Evolutionary conservation across 345 rosid genomes (phyloP), one percentile per base, ranked within the genome.

Genomic region (Syzygium jambos): DNA sequence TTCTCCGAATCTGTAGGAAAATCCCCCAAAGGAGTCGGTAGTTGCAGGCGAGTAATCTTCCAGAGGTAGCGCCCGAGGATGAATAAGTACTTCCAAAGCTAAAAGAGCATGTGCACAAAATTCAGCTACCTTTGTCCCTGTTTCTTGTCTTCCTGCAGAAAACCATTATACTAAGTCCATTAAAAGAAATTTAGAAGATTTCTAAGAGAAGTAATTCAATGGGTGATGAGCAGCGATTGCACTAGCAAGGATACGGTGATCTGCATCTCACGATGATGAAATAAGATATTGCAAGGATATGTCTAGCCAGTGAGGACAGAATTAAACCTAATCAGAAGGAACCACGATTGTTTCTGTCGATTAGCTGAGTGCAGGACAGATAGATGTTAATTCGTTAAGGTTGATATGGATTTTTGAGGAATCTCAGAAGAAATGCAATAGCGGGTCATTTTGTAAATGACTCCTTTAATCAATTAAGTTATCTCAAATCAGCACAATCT

Each of bases 31-130:
- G 61, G 91, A 86, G 84, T 80, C 86, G 9, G 29, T 54, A 63
- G 38, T 27, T 46, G 85, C 56, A 17, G 95, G 56, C 9, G 91
- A 90, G 51, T 89, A 90, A 90, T 92, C 92, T 29, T 89, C 91
- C 73, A 93, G 85, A 19, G 97, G 95, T 87, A 93, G 95, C 53
- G 91, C 94, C 90, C 98, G 92, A 4, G 98, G 99, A 91, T 96
- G 99, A 84, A 96, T 93, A 88, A 96, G 93, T 84, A 93, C 95
- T 92, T 95, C 99, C 91, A 96, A 91, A 63, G 95, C 91, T 87
- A 93, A 89, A 87, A 96, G 91, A 46, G 99, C 98, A 78, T 91
- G 87, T n/a, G 93, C 93, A 88, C 99, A 98, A 86, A 94, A 93
- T 80, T 90, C 94, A 6, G 95, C 90, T 84, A 95, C 88, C 92